Percentiles rank a stretch among this genome's conserved stretches.
Evolutionary conservation across 2,329 filamentous ascomycete genomes (phyloP).

Genomic region (Aureobasidium vineae): DNA sequence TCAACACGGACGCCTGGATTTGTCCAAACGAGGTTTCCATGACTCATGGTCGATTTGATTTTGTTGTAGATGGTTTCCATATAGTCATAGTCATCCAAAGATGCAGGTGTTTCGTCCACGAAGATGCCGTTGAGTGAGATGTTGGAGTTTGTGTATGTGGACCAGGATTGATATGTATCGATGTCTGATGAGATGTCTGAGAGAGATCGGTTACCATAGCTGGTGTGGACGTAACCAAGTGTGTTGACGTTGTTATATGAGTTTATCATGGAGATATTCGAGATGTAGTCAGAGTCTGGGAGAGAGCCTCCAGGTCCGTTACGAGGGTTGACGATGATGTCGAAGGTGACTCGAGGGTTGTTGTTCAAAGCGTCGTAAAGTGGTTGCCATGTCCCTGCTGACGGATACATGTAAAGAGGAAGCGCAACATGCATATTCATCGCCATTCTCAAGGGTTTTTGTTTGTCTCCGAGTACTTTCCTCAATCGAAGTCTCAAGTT

Average conservation of each 20-base stretch:
- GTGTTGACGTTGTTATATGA: conserved; percentile 33
- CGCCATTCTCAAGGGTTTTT: neutral
- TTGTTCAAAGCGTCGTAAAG: conserved; percentile 30
- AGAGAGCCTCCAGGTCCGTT: conserved; percentile 29
- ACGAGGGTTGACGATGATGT: conserved; percentile 29
- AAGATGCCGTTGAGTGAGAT: conserved; percentile 36
- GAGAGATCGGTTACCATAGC: conserved; percentile 31
- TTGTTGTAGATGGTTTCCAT: conserved; percentile 30
- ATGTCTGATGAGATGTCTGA: conserved; percentile 31
- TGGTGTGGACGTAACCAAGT: conserved; percentile 37
- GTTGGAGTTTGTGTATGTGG: conserved; percentile 28
- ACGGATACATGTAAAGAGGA: conserved; percentile 37
- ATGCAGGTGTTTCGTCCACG: conserved; percentile 35
- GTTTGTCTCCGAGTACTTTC: neutral
- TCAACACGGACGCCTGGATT: conserved; percentile 31
- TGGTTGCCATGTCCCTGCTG: conserved; percentile 31
- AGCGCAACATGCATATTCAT: conserved; percentile 27
- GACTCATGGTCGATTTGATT: conserved; percentile 24
- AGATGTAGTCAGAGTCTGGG: conserved; percentile 34
- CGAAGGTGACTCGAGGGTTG: conserved; percentile 28
- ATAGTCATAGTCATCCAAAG: conserved; percentile 28
- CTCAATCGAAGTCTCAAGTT: neutral
- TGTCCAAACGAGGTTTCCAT: conserved; percentile 31
- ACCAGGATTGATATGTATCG: conserved; percentile 30
- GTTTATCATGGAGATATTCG: conserved; percentile 32